Evolutionary conservation across 306 rosid species (phyloP), one percentile per base, ranked within the genome.

Genomic region (Comarum palustre): DNA sequence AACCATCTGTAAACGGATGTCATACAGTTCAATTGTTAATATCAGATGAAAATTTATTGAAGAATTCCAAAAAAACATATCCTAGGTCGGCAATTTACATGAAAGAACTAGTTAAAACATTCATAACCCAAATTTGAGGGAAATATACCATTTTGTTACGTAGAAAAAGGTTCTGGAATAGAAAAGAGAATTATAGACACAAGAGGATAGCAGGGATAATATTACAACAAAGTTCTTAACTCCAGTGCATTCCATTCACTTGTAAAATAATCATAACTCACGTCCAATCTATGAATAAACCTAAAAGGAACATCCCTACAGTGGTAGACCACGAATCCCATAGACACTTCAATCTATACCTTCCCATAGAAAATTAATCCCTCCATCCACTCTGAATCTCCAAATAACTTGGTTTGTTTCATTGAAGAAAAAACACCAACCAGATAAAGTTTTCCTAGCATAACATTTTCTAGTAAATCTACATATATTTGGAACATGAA

Each of bases 1-100:
- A 85, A 91, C 95, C 98, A 94, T 88, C 97, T 89, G 96, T 79
- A 67, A 63, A 82, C 75, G 73, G 74, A 72, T n/a, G 57, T 74
- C 71, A 79, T 62, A 64, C 31, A 66, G 64, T 75, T 84, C 16
- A 51, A 48, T 62, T 41, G 58, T 25, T 20, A 38, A 39, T 24
- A 60, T 70, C 59, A 5, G 4, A 41, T 38, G 5, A 42, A 27
- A 57, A 43, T 2, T 58, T 2, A 68, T 10, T n/a, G 2, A 22
- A 68, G 42, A 46, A 46, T 47, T 61, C 66, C 17, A 19, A 34
- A 6, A 25, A 24, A 3, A 13, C 17, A 12, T 9, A 5, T 71
- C 16, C 34, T 12, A 52, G 34, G 75, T 22, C 8, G 27, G 38
- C 9, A 32, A 31, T 10, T 38, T 36, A 69, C 50, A 38, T 7